phyloP scores from a whole-genome alignment of 306 rosid species.

The Castanea crenata region DNA sequence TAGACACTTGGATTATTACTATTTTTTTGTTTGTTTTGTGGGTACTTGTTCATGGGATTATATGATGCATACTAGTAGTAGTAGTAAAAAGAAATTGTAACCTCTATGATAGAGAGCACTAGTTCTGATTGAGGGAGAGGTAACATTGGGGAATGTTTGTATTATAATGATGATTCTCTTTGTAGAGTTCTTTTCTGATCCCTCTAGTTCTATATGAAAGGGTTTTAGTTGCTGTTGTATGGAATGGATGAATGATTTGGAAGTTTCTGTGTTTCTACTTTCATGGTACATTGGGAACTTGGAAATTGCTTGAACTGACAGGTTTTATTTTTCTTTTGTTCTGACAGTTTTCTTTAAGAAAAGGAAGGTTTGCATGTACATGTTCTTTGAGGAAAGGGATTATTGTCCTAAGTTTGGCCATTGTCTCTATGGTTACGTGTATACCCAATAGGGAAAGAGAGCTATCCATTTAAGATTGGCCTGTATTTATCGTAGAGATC shows the following conservation, averaged over 20 bases:
- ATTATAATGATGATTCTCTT: not conserved
- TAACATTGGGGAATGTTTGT: not conserved
- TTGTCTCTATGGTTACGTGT: constrained; percentile 3
- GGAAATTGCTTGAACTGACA: not conserved
- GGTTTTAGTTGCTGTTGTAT: not conserved
- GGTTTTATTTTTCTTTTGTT: not conserved
- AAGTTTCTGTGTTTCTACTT: not conserved
- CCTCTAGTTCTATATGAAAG: not conserved
- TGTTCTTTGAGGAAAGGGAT: not conserved
- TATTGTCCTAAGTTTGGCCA: not conserved
- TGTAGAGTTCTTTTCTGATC: not conserved
- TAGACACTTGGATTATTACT: too few relatives aligned
- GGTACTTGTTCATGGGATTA: not conserved
- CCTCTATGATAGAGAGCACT: constrained; percentile 5
- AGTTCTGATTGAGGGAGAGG: constrained; percentile 13
- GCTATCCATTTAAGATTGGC: not conserved
- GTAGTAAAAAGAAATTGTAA: not conserved
- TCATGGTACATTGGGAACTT: not conserved
- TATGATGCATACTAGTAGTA: not conserved
- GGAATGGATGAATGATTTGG: not conserved
- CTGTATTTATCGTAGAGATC: not conserved
- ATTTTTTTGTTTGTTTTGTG: not conserved
- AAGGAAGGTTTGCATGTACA: not conserved
- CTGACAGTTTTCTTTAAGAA: not conserved
- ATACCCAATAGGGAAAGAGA: not conserved